Conservation (phyloP, 352 stramenopile genomes). For the Pythium plurisporium region DNA sequence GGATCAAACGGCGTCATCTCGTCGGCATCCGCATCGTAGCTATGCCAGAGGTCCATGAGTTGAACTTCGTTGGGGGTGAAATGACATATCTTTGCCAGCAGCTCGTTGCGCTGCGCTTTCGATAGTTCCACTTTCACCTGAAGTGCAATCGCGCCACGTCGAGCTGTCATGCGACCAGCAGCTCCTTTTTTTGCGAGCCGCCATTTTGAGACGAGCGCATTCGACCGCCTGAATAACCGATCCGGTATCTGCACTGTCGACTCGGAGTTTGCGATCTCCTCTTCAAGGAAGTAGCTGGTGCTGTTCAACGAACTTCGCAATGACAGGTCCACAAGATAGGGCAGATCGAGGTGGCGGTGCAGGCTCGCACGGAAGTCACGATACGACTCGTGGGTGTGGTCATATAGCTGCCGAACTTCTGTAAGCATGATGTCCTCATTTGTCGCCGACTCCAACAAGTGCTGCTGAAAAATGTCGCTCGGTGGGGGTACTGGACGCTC, state of each 20-base stretch:
- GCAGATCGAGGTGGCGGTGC: conserved; percentile 56
- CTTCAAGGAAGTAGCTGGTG: conserved; percentile 55
- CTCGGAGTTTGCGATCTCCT: conserved; percentile 29
- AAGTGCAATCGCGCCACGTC: conserved; percentile 45
- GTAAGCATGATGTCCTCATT: conserved; percentile 57
- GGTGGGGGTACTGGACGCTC: conserved; percentile 44
- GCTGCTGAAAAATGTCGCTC: conserved; percentile 65
- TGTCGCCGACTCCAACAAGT: conserved; percentile 34
- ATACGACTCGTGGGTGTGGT: conserved; percentile 58
- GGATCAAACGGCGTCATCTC: conserved; percentile 47
- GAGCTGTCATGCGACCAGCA: conserved; percentile 30
- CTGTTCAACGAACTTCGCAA: conserved; percentile 64
- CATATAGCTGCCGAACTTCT: conserved; percentile 59
- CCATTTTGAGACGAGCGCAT: conserved; percentile 37
- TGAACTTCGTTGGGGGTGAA: conserved; percentile 53
- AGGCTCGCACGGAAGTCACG: conserved; percentile 52
- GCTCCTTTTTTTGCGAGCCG: conserved; percentile 32
- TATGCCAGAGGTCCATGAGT: conserved; percentile 62
- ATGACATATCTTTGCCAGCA: conserved; percentile 39
- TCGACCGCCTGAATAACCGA: conserved; percentile 15
- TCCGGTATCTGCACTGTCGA: conserved; percentile 41
- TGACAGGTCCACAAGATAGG: conserved; percentile 61
- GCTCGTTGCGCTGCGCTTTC: conserved; percentile 36
- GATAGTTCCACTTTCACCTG: conserved; percentile 39
- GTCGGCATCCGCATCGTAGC: conserved; percentile 36